A percentile compares a stretch with the other conserved stretches of the same genome.
These are phyloP conservation scores for Candida hispaniensis DNA, from an alignment of 805 yeast species.

Conservation along the genomic window DNA sequence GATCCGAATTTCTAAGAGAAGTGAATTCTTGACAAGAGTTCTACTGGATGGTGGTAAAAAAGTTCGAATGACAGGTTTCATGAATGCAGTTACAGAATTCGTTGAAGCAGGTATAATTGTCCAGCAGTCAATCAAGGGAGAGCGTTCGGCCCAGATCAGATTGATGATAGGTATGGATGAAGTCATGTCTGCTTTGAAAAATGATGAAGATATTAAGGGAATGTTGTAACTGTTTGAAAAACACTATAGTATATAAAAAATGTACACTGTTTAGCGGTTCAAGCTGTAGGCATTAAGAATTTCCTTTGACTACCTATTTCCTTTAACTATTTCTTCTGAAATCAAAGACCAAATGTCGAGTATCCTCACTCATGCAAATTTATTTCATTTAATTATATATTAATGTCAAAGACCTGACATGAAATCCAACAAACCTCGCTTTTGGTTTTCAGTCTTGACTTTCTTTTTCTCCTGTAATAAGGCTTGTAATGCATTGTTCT, in stretches of 20 bases:
- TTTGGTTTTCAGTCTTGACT: too few relatives aligned
- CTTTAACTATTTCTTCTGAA: too few relatives aligned
- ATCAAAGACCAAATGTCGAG: too few relatives aligned
- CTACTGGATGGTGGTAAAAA: slow-evolving; percentile 30
- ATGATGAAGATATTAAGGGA: slow-evolving; percentile 39
- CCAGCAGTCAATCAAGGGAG: slow-evolving; percentile 58
- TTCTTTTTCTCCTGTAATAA: too few relatives aligned
- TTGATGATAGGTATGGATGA: slow-evolving; percentile 65
- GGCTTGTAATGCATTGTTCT: too few relatives aligned
- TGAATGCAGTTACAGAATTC: slow-evolving; percentile 52
- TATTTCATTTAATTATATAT: too few relatives aligned
- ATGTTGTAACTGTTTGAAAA: slow-evolving; percentile 21
- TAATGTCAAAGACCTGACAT: too few relatives aligned
- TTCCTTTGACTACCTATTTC: too few relatives aligned
- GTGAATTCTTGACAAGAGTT: slow-evolving; percentile 20
- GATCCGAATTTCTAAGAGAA: slow-evolving; percentile 33
- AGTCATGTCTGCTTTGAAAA: slow-evolving; percentile 45
- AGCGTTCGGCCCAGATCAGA: slow-evolving; percentile 52
- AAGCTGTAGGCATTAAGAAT: too few relatives aligned
- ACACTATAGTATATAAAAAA: not conserved
- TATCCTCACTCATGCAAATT: too few relatives aligned
- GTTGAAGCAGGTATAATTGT: slow-evolving; percentile 68
- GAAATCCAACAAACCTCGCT: too few relatives aligned
- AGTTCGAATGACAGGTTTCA: slow-evolving; percentile 49
- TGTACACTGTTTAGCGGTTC: too few relatives aligned